A percentile compares a stretch with the other conserved stretches of the same genome.
Conservation (phyloP, 139 green algal species). For the Auxenochlorella protothecoides region DNA sequence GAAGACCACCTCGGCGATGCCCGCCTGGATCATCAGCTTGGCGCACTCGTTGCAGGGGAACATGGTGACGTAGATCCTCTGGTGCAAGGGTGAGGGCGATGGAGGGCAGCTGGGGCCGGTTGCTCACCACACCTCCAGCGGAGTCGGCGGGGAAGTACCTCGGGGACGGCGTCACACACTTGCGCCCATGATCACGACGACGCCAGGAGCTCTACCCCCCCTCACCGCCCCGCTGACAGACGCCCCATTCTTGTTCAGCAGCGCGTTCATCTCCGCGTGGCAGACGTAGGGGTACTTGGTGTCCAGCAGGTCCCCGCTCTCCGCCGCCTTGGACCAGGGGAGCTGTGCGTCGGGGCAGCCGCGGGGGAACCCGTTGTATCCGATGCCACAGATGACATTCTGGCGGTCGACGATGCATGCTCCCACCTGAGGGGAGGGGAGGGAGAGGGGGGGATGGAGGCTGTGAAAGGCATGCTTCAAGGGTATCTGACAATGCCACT, state of each 20-base stretch:
- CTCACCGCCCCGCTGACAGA: slow-evolving; percentile 47
- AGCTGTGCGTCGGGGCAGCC: slow-evolving; percentile 78
- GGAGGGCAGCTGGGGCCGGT: neutral
- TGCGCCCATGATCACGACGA: neutral
- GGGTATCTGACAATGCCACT: too few species aligned
- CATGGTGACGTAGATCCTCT: slow-evolving; percentile 90
- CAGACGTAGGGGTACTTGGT: slow-evolving; percentile 91
- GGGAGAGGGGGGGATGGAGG: neutral
- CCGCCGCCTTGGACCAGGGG: slow-evolving; percentile 75
- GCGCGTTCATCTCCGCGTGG: slow-evolving; percentile 95
- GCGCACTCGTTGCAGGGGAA: slow-evolving; percentile 99
- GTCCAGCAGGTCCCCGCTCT: slow-evolving; percentile 46
- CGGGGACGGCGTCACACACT: too few species aligned
- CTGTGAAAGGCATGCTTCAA: too few species aligned
- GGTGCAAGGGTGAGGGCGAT: neutral
- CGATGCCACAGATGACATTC: slow-evolving; percentile 94
- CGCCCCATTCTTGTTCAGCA: slow-evolving; percentile 91
- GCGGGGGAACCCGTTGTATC: slow-evolving; percentile 98
- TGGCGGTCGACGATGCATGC: slow-evolving; percentile 74
- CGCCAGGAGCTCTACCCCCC: neutral
- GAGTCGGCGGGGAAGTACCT: neutral
- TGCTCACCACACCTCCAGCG: too few species aligned
- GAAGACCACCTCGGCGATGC: slow-evolving; percentile 83
- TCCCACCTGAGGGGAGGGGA: slow-evolving; percentile 50
- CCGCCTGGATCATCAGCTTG: slow-evolving; percentile 97